Percentiles rank a stretch among this genome's conserved stretches.
phyloP scores from a whole-genome alignment of 2,329 filamentous ascomycete genomes.

The Penicillium psychrosexuale region DNA sequence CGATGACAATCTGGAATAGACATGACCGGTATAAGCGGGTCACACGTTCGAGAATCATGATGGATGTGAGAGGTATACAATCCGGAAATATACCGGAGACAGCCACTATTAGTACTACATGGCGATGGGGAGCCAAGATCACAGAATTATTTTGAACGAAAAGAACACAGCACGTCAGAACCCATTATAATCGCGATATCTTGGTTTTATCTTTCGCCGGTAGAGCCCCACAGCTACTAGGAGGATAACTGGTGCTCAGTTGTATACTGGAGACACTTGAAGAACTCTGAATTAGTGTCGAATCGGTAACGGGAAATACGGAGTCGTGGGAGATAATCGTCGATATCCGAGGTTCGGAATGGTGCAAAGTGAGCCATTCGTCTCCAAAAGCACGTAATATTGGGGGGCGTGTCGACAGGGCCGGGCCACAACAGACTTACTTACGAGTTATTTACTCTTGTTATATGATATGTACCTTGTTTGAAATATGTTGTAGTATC shows the following conservation, averaged over 20 bases:
- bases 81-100: neutral
- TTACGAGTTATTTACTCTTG: no score
- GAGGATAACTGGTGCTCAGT: neutral
- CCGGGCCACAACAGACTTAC: neutral
- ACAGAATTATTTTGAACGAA: neutral
- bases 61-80: neutral
- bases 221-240: neutral
- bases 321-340: neutral
- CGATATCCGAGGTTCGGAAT: neutral
- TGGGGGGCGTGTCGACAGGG: neutral
- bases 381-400: neutral
- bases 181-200: constrained; percentile 12
- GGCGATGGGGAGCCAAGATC: neutral
- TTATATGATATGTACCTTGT: no score
- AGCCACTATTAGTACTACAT: neutral
- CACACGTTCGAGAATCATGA: constrained; percentile 9
- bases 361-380: neutral
- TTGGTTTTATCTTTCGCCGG: neutral
- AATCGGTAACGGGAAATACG: neutral
- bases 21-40: constrained; percentile 42
- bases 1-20: constrained; percentile 42
- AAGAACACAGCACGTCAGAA: constrained; percentile 12
- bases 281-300: neutral
- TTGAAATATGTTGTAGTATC: no score
- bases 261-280: neutral